Evolutionary conservation across 2,329 filamentous ascomycete species (phyloP), one percentile per base, ranked within the genome.

Genomic region (Hypomyces perniciosus): DNA sequence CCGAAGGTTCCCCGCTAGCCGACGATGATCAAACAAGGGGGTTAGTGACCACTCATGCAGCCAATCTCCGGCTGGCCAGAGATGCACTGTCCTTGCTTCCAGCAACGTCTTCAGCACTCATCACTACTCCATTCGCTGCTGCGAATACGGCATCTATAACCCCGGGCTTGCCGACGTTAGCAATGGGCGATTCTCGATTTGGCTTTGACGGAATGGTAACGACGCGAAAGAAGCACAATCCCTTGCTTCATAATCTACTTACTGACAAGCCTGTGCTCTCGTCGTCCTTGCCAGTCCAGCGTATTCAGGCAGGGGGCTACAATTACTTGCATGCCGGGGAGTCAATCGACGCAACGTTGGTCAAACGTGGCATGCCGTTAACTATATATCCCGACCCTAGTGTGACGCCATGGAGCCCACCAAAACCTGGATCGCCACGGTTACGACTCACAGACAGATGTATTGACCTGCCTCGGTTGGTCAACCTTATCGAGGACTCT

Each of bases 221-320:
- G 26, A 82, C 79, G 0, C 71, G 79, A 51, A 73, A 72, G 43
- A 75, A 73, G 51, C 77, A 79, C 62, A 99, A 99, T 61, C 90
- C 91, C 0, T 74, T 99, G 1, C 93, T 99, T 42, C 90, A 99
- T 69, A 97, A 96, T 61, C 81, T 99, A 1, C 78, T 99, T 8
- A 99, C 93, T 2, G 93, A 99, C 69, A 95, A 96, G 62, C 92
- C 93, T 0, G 80, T 91, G 10, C 86, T 90, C 57, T 97, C 93
- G 1, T 93, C 93, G 1, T 99, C 93, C 1, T 75, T 99, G 0
- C 93, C 93, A 0, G 77, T 84, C 6, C 80, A 84, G 38, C 79
- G 88, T 44, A 78, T 90, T 31, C 56, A 65, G 35, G 55, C 68
- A 56, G 59, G 69, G 44, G 51, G 47, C 56, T 62, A 46, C 48